Conservation (phyloP, 2,329 filamentous ascomycete species). For the Xylariaceae sp. region DNA sequence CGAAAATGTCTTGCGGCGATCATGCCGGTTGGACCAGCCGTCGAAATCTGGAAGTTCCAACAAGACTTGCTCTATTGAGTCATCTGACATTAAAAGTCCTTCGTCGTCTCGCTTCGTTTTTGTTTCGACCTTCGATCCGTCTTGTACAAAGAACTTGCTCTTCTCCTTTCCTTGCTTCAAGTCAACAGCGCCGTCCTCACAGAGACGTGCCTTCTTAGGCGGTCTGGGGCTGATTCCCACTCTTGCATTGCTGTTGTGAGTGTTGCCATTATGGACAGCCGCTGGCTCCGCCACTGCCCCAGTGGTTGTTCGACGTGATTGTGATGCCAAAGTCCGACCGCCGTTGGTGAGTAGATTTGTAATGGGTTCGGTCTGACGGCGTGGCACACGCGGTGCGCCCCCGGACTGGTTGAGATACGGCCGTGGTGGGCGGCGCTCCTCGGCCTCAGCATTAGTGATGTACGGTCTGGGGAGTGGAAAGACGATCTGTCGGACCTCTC, state of each 20-base stretch:
- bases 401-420: slow-evolving; percentile 25
- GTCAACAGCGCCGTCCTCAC: slow-evolving; percentile 36
- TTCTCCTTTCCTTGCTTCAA: slow-evolving; percentile 33
- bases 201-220: slow-evolving; percentile 53
- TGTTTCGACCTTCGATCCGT: slow-evolving; percentile 12
- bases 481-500: slow-evolving; percentile 48
- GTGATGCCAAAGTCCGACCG: slow-evolving; percentile 23
- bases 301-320: slow-evolving; percentile 25
- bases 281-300: slow-evolving; percentile 9
- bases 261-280: too few species aligned
- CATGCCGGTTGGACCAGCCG: slow-evolving; percentile 38
- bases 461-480: slow-evolving; percentile 57
- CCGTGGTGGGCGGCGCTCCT: slow-evolving; percentile 22
- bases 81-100: slow-evolving; percentile 47
- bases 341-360: slow-evolving; percentile 35
- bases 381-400: slow-evolving; percentile 37
- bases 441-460: slow-evolving; percentile 33
- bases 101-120: slow-evolving; percentile 32
- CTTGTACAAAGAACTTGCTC: slow-evolving; percentile 50
- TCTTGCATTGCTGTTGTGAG: too few species aligned
- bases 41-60: slow-evolving; percentile 46
- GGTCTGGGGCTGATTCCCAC: slow-evolving; percentile 37
- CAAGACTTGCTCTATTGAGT: slow-evolving; percentile 52
- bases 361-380: slow-evolving; percentile 50
- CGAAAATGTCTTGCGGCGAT: slow-evolving; percentile 33